Evolutionary conservation across 768 basidiomycete species (phyloP), one percentile per base, ranked within the genome.

Genomic region (Kwoniella dendrophila): DNA sequence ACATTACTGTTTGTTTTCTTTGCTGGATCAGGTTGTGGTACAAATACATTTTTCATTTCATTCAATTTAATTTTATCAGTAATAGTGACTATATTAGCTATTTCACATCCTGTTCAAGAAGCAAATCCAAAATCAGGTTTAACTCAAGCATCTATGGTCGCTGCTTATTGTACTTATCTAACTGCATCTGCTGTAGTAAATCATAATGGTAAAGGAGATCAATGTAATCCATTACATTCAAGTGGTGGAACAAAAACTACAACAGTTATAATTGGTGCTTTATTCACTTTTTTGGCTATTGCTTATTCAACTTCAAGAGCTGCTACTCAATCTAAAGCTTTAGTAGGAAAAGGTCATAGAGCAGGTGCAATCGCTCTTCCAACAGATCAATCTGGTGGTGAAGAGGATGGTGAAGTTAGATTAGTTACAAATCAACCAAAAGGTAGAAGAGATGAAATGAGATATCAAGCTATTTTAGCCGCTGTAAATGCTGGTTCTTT

Each of bases 31-130:
- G 90, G 86, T 14, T 98, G 96, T 80, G 87, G 86, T 0, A 84
- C 93, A 66, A 99, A 99, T 78, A 90, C 87, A n/a, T 90, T 96
- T 83, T 94, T 98, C 84, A 94, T 99, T 79, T 90, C 91, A 0
- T 87, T 90, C 84, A 99, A 99, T 78, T 85, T 97, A 36, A 84
- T 87, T 6, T 82, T 94, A 36, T 88, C 87, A 69, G 75, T 92
- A 74, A 65, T 92, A 72, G 86, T 90, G 76, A 93, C 93, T 12
- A 81, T 90, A 66, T 71, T 92, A 69, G 91, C 88, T 68, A 82
- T 99, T 57, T 86, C 91, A 66, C 94, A 92, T 7, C 81, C 84
- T 5, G 85, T 98, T 4, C 96, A 99, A 73, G 93, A 92, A 69
- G 83, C 87, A 69, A 98, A 97, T 74, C 90, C 95, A 11, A 89